Evolutionary conservation across 2,329 filamentous ascomycete species (phyloP).

Genomic region (Trichophyton verrucosum): DNA sequence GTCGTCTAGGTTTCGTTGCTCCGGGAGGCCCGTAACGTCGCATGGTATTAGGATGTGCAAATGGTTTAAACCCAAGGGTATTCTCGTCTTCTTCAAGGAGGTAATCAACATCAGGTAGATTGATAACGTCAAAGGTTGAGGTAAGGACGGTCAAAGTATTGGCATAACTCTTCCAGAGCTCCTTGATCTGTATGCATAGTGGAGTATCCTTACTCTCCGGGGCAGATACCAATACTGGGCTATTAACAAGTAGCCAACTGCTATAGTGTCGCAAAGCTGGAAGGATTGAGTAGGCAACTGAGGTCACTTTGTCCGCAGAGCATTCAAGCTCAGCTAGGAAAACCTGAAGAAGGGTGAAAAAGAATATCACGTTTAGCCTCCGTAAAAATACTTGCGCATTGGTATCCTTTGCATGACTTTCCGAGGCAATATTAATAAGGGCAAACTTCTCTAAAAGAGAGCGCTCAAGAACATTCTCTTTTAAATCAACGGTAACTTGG

Average conservation of each 20-base stretch:
- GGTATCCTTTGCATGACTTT: constrained; percentile 50
- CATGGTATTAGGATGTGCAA: constrained; percentile 39
- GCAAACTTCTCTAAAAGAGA: constrained; percentile 63
- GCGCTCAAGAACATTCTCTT: constrained; percentile 49
- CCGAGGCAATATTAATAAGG: constrained; percentile 74
- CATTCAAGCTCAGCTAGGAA: constrained; percentile 57
- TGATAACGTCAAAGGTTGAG: constrained; percentile 45
- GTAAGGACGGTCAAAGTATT: constrained; percentile 47
- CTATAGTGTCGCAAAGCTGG: constrained; percentile 56
- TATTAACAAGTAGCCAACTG: constrained; percentile 51
- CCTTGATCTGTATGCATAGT: constrained; percentile 45
- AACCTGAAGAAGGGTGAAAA: constrained; percentile 57
- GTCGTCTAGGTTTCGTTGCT: constrained; percentile 40
- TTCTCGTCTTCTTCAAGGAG: constrained; percentile 57
- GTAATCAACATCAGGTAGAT: constrained; percentile 47
- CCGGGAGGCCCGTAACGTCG: constrained; percentile 39
- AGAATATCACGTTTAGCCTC: constrained; percentile 64
- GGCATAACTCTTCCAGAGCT: constrained; percentile 56
- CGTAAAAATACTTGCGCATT: constrained; percentile 48
- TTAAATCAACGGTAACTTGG: constrained; percentile 60
- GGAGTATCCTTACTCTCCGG: constrained; percentile 42
- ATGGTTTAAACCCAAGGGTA: constrained; percentile 52
- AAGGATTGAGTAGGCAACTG: constrained; percentile 48
- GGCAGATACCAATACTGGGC: constrained; percentile 35
- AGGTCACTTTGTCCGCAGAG: constrained; percentile 43